Evolutionary conservation across 345 rosid species (phyloP).

Genomic region (Murraya paniculata): DNA sequence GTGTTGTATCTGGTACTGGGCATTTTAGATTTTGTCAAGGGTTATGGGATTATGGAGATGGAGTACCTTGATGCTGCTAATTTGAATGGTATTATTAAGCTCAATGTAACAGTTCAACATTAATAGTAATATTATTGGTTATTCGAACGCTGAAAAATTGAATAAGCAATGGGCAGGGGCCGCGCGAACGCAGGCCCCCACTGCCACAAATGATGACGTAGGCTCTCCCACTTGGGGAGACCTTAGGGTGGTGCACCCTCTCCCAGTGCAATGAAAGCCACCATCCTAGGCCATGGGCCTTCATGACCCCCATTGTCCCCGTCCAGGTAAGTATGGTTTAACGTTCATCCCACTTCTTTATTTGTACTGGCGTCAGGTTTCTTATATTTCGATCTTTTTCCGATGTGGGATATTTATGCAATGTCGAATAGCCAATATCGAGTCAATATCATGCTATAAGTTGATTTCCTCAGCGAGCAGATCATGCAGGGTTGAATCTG

Average conservation of each 20-base stretch:
- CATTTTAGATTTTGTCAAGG: constrained; percentile 41
- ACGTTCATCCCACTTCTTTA: not conserved
- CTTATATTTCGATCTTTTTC: not conserved
- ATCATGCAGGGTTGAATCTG: too few relatives aligned
- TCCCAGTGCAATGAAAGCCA: constrained; percentile 8
- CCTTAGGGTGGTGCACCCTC: constrained; percentile 8
- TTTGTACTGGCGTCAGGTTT: not conserved
- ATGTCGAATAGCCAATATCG: too few relatives aligned
- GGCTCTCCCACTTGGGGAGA: constrained; percentile 27
- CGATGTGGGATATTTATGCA: not conserved
- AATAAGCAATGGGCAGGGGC: not conserved
- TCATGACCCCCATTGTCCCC: constrained; percentile 5
- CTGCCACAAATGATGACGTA: constrained; percentile 35
- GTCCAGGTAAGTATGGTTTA: not conserved
- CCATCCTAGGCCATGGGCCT: constrained; percentile 7
- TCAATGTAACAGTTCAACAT: constrained; percentile 36
- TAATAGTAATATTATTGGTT: not conserved
- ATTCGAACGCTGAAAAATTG: too few relatives aligned
- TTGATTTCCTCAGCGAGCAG: too few relatives aligned
- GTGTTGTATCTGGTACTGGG: constrained; percentile 45
- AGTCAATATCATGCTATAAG: too few relatives aligned
- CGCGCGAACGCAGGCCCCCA: constrained; percentile 28
- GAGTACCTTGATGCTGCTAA: constrained; percentile 33
- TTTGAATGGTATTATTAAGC: constrained; percentile 39
- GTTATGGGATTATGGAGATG: constrained; percentile 39